phyloP scores from a whole-genome alignment of 192 early-diverging fungal genomes.

The Entomortierella lignicola region DNA sequence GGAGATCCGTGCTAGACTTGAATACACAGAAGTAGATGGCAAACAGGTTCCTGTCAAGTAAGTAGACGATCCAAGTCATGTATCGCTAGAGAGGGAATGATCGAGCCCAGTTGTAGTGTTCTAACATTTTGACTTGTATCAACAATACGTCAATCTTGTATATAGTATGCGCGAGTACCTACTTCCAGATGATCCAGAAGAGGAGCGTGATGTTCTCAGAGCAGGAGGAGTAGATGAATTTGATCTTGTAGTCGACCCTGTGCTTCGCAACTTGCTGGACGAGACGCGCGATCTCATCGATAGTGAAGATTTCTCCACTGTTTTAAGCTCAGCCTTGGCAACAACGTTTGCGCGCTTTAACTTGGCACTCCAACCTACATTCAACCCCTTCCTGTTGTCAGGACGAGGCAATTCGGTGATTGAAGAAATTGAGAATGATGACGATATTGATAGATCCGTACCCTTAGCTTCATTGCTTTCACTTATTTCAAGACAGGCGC shows the following conservation, averaged over 20 bases:
- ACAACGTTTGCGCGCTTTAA: conserved; percentile 58
- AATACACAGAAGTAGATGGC: conserved; percentile 56
- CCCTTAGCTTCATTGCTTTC: conserved; percentile 75
- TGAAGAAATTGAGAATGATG: conserved; percentile 68
- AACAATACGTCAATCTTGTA: background rate
- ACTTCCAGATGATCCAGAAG: conserved; percentile 69
- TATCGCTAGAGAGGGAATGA: background rate
- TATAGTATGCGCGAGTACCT: conserved; percentile 65
- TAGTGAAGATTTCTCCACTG: conserved; percentile 62
- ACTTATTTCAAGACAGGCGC: conserved; percentile 72
- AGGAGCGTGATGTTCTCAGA: conserved; percentile 71
- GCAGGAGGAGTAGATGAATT: conserved; percentile 63
- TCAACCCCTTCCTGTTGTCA: conserved; percentile 43
- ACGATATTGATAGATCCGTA: conserved; percentile 49
- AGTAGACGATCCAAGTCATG: background rate
- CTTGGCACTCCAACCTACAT: conserved; percentile 51
- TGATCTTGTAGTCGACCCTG: conserved; percentile 64
- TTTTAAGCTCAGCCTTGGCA: conserved; percentile 54
- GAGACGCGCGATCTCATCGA: conserved; percentile 93
- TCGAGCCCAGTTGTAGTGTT: too few species aligned
- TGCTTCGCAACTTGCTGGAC: conserved; percentile 80
- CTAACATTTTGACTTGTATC: background rate
- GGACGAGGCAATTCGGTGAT: conserved; percentile 37
- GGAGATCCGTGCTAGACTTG: conserved; percentile 67
- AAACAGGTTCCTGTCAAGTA: conserved; percentile 48